Base-by-base conservation (phyloP, 495 filamentous ascomycete species). In the Xylaria castorea region DNA sequence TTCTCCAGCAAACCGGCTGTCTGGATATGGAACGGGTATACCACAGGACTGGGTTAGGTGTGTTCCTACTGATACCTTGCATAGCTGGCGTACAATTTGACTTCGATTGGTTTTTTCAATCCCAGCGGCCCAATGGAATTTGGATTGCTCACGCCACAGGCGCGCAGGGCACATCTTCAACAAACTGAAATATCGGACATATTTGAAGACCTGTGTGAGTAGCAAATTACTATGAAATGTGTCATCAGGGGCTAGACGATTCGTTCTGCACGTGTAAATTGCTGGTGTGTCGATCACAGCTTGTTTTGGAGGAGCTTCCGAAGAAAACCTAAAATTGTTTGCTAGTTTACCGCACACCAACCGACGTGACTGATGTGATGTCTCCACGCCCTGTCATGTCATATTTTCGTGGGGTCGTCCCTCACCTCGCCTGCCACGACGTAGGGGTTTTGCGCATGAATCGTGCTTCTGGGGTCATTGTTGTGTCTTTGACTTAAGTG, bases 21-120 rank as follows among this genome's bases (percentile, higher is more conserved):
- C 4, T 38, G 16, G 16, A 60, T 16, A 8, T 70, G 68, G 42
- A 50, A 61, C 25, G 34, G 40, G 30, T 27, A 25, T 70, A 27
- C 44, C n/a, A 42, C 55, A 51, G 30, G 44, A 44, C 32, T 63
- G 20, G 32, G 30, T 55, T 65, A 1, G 30, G 12, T 44, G 34
- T 71, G 38, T 38, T 65, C 32, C 30, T 75, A 77, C 72, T 50
- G 66, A 77, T 66, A 73, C 72, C 51, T 75, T 73, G 71, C 73
- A 77, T 75, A 66, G 66, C 51, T 71, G 77, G 74, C 72, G 77
- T 79, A 71, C 66, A 57, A 60, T 74, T 51, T 16, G 65, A 68
- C 66, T 70, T 71, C 42, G 44, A 42, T 60, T 50, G 30, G 51
- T 74, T 71, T 57, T 62, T 72, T 64, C 25, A n/a, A 65, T 65